phyloP scores from a whole-genome alignment of 2,329 filamentous ascomycete genomes.

The Fusarium staphyleae region DNA sequence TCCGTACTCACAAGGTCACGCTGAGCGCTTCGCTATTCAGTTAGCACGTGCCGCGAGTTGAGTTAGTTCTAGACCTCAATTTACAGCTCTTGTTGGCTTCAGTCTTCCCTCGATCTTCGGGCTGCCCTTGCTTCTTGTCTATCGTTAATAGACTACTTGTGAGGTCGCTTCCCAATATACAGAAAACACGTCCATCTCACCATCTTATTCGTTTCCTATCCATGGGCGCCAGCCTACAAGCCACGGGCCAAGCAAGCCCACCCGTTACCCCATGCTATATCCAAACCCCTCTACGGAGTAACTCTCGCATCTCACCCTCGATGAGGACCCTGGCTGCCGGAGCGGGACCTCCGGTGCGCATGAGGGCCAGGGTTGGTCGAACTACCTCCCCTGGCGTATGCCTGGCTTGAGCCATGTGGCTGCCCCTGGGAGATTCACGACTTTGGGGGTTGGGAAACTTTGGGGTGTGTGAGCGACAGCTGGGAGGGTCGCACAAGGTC shows the following conservation, averaged over 20 bases:
- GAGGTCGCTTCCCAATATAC: not conserved
- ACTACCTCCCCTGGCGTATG: constrained; percentile 6
- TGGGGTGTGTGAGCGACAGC: constrained; percentile 3
- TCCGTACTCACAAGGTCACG: not conserved
- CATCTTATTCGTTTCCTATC: not conserved
- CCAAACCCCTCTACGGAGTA: not conserved
- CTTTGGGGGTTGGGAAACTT: not conserved
- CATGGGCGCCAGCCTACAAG: not conserved
- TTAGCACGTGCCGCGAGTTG: too few species aligned
- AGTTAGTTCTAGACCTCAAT: not conserved
- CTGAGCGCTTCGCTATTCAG: not conserved
- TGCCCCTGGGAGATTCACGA: constrained; percentile 1
- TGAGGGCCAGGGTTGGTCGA: constrained; percentile 5
- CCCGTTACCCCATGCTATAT: not conserved
- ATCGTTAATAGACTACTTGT: constrained; percentile 8
- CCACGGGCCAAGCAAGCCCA: not conserved
- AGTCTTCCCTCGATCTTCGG: constrained; percentile 12
- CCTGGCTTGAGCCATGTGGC: constrained; percentile 5
- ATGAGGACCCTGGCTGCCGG: constrained; percentile 9
- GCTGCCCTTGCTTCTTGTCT: constrained; percentile 4
- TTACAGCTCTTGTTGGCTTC: not conserved
- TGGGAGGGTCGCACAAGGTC: constrained; percentile 18
- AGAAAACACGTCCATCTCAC: not conserved
- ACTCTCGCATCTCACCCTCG: constrained; percentile 6
- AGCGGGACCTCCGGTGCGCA: constrained; percentile 11